phyloP scores from a whole-genome alignment of 441 rosid species.

The California macrophylla region DNA sequence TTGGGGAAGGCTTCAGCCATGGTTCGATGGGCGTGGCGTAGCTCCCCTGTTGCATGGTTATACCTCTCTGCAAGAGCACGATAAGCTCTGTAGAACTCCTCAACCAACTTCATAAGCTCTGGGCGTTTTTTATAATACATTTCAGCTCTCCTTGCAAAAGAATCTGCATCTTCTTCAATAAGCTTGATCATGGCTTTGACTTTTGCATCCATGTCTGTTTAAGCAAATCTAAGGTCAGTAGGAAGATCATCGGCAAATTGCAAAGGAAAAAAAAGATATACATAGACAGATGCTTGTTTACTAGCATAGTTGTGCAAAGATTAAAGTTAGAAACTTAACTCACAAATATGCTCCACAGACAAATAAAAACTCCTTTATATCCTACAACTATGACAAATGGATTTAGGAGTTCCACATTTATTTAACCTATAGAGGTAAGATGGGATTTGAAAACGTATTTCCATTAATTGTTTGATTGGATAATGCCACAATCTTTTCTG shows the following conservation, averaged over 20 bases:
- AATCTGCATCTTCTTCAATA: slow-evolving; percentile 75
- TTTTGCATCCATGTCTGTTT: slow-evolving; percentile 62
- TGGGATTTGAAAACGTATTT: background rate
- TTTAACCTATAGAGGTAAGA: background rate
- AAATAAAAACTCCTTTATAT: background rate
- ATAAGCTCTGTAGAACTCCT: slow-evolving; percentile 70
- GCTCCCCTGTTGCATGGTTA: slow-evolving; percentile 60
- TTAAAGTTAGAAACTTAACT: background rate
- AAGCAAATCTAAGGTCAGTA: slow-evolving; percentile 14
- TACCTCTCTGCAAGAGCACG: slow-evolving; percentile 79
- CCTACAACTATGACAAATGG: background rate
- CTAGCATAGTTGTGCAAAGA: background rate
- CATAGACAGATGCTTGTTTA: background rate
- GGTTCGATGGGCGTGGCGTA: slow-evolving; percentile 60
- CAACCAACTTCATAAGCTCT: slow-evolving; percentile 67
- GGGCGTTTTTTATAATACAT: slow-evolving; percentile 84
- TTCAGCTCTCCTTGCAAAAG: slow-evolving; percentile 73
- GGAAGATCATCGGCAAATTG: slow-evolving; percentile 10
- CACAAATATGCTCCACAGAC: background rate
- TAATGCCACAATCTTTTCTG: background rate
- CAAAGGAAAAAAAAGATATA: background rate
- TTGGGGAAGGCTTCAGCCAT: slow-evolving; percentile 63
- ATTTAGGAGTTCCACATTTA: background rate
- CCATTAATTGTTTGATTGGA: background rate
- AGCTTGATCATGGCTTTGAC: slow-evolving; percentile 75